Conservation (phyloP, 2,329 filamentous ascomycete genomes). For the Sordariomycetes sp. region DNA sequence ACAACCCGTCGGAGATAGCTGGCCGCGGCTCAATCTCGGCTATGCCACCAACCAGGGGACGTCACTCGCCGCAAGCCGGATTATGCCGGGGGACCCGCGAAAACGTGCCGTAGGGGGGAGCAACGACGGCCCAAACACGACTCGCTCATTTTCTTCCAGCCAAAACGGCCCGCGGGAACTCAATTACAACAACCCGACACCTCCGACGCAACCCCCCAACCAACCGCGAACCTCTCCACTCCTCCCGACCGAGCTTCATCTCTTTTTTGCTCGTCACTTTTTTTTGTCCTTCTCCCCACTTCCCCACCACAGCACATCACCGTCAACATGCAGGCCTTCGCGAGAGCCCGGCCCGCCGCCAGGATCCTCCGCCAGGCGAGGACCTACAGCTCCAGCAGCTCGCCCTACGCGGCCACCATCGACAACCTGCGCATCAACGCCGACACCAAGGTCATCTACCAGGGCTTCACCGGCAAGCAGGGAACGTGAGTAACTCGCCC, state of each 20-base stretch:
- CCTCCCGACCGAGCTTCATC: not conserved
- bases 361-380: conserved; percentile 52
- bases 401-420: conserved; percentile 59
- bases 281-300: not conserved
- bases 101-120: not conserved
- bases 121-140: not conserved
- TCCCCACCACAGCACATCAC: not conserved
- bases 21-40: not conserved
- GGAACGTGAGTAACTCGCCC: conserved; percentile 53
- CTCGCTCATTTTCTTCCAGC: not conserved
- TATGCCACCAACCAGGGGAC: not conserved
- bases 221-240: not conserved
- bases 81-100: not conserved
- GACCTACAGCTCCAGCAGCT: conserved; percentile 58
- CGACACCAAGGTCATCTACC: conserved; percentile 90
- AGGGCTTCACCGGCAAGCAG: conserved; percentile 96
- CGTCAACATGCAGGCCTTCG: conserved; percentile 70
- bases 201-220: not conserved
- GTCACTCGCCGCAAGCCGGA: not conserved
- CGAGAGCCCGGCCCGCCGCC: conserved; percentile 56
- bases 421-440: conserved; percentile 85
- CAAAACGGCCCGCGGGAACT: not conserved
- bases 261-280: conserved; percentile 4
- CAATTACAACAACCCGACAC: too few species aligned
- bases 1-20: not conserved